Evolutionary conservation across 768 basidiomycete genomes (phyloP), one percentile per base, ranked within the genome.

Genomic region (Clathrus columnatus): DNA sequence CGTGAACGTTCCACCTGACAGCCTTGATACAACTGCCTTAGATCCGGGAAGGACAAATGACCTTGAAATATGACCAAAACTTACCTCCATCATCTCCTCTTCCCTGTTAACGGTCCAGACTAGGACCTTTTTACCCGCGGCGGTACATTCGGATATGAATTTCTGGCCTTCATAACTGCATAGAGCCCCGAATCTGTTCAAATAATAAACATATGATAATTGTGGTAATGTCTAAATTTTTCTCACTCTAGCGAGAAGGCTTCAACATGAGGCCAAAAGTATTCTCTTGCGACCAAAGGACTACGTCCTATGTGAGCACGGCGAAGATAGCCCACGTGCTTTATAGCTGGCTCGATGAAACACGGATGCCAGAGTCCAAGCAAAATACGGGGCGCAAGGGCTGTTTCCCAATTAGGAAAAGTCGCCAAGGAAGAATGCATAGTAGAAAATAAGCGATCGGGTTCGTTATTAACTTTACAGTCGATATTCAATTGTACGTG

Each of bases 61-160:
- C 20, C 27, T 10, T 24, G 32, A 42, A 20, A 24, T 23, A 53
- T 24, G 24, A 49, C 50, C 27, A 5, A n/a, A n/a, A 68, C 80
- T 43, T 26, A 84, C 88, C 81, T 92, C 89, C 78, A 90, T 87
- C 90, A 92, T 91, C 64, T 91, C 83, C 52, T 81, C 82, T 8
- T 83, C 83, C 46, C 84, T 78, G 64, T 99, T 99, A 24, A 98
- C 95, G 0, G 96, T 99, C 96, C 94, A 97, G 2, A 92, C 91
- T 80, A 94, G 85, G 54, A 98, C 62, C 61, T 77, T 77, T 77
- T 96, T 96, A 18, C 86, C 86, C 0, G 82, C 82, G 16, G 65
- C 73, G 66, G 83, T 83, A 72, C 91, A 93, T 61, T 93, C 87
- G 46, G 74, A 69, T 54, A 84, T 73, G 74, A 99, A 97, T 26